Evolutionary conservation across 2,329 filamentous ascomycete species (phyloP).

Genomic region (Aureobasidium namibiae): DNA sequence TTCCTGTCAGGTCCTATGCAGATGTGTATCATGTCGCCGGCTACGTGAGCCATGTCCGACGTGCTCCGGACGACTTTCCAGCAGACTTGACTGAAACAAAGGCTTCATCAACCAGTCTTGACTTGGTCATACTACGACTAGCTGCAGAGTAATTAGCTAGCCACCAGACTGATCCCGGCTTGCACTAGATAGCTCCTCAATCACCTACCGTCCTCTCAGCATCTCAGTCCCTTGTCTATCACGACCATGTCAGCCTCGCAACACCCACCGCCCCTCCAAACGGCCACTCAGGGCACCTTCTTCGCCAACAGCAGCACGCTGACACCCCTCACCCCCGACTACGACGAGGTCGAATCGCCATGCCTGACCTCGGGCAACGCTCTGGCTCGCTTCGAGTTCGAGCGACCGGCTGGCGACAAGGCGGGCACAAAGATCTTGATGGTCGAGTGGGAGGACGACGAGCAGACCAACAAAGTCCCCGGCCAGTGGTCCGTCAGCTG

Average conservation of each 20-base stretch:
- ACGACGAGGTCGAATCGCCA: conserved; percentile 38
- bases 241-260: not conserved
- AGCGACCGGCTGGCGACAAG: conserved; percentile 70
- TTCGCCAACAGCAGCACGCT: conserved; percentile 8
- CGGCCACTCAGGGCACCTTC: not conserved
- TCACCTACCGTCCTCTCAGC: not conserved
- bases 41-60: not conserved
- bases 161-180: not conserved
- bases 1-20: not conserved
- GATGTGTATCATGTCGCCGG: not conserved
- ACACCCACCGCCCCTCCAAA: not conserved
- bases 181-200: not conserved
- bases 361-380: conserved; percentile 46
- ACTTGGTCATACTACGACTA: not conserved
- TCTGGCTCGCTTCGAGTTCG: conserved; percentile 82
- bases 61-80: not conserved
- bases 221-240: not conserved
- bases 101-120: too few species aligned
- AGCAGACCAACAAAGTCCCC: conserved; percentile 36
- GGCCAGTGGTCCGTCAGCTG: conserved; percentile 72
- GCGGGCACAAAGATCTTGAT: conserved; percentile 89
- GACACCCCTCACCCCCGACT: conserved; percentile 9
- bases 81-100: too few species aligned
- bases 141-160: not conserved
- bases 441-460: conserved; percentile 77